Percentiles rank a stretch among this genome's conserved stretches.
phyloP scores from a whole-genome alignment of 495 filamentous ascomycete genomes.

The Daldinia caldariorum region DNA sequence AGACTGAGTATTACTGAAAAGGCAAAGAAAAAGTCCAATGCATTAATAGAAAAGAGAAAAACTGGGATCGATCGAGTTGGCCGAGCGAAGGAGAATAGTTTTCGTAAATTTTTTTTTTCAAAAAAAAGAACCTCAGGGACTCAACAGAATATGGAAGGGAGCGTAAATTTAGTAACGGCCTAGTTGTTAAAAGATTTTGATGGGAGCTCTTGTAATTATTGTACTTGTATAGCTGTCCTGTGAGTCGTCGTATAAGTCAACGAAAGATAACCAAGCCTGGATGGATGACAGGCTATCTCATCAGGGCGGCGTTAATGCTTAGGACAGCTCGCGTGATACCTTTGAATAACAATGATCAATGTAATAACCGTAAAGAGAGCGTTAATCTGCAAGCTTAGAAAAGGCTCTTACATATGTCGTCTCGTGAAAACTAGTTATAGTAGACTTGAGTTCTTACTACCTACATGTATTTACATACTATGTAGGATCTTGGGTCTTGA shows the following conservation, averaged over 20 bases:
- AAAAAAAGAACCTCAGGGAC: background rate
- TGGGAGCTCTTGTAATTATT: background rate
- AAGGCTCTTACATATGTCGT: background rate
- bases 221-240: background rate
- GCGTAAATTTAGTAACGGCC: background rate
- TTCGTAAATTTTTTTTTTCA: background rate
- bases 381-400: background rate
- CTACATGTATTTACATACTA: too few relatives aligned
- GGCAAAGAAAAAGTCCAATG: background rate
- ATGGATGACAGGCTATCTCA: background rate
- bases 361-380: background rate
- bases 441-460: slow-evolving; percentile 11
- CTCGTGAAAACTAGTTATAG: background rate
- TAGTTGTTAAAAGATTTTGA: background rate
- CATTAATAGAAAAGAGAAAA: background rate
- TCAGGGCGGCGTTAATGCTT: background rate
- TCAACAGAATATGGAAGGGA: background rate
- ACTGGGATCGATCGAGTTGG: background rate
- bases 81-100: background rate
- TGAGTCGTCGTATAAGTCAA: slow-evolving; percentile 1
- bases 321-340: background rate
- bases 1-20: background rate
- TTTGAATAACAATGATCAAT: background rate
- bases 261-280: background rate
- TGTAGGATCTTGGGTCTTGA: background rate